A percentile compares a stretch with the other conserved stretches of the same genome.
Evolutionary conservation across 768 basidiomycete species (phyloP).

Genomic region (Amanita subjunquillea): DNA sequence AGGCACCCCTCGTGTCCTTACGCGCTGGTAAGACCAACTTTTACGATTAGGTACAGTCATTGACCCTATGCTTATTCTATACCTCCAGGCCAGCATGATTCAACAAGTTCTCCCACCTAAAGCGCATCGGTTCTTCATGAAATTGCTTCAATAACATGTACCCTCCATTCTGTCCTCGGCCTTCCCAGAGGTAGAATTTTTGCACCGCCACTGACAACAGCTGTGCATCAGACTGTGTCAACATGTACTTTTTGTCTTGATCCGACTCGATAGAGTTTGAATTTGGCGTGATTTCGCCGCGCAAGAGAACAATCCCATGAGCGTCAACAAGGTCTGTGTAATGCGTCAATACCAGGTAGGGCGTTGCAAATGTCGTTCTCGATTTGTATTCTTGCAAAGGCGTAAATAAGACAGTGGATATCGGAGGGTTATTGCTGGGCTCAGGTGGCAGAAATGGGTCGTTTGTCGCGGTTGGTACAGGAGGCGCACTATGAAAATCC

Average conservation of each 20-base stretch:
- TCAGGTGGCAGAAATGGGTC: conserved; percentile 34
- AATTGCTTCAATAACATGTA: conserved; percentile 54
- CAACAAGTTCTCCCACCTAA: conserved; percentile 76
- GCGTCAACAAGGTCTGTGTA: conserved; percentile 82
- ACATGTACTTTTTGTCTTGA: conserved; percentile 38
- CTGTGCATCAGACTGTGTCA: conserved; percentile 79
- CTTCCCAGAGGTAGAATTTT: conserved; percentile 71
- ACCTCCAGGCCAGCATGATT: conserved; percentile 28
- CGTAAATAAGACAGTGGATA: conserved; percentile 82
- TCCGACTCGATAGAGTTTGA: conserved; percentile 23
- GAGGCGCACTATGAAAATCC: conserved; percentile 71
- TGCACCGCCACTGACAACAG: conserved; percentile 72
- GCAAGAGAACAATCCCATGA: conserved; percentile 75
- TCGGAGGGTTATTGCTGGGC: conserved; percentile 31
- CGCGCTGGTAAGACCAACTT: background rate
- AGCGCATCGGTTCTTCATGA: conserved; percentile 68
- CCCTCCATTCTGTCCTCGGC: conserved; percentile 25
- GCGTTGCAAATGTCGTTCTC: conserved; percentile 76
- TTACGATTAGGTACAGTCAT: background rate
- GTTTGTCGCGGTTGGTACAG: conserved; percentile 36
- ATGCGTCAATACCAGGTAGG: conserved; percentile 82
- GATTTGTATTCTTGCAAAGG: conserved; percentile 91
- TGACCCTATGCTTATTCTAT: background rate
- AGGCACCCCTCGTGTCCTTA: conserved; percentile 30
- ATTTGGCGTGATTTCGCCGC: conserved; percentile 84